Base-by-base conservation (phyloP, 2,329 filamentous ascomycete species). In the Aspergillus floridensis region DNA sequence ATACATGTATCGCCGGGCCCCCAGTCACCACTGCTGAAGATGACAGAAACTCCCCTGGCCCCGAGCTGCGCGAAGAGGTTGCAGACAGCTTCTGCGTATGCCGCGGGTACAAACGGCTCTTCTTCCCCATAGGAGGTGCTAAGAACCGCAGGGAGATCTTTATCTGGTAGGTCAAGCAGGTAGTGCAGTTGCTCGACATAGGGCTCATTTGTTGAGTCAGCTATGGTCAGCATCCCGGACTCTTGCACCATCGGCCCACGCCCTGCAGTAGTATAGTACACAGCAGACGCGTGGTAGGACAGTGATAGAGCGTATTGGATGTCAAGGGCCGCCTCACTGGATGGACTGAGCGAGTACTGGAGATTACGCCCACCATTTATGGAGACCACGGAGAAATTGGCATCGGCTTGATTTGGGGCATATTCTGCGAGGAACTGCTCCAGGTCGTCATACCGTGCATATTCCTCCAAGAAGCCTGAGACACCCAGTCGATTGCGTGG, bases 71-170 rank as follows among this genome's bases (percentile, higher is more conserved):
- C 85, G 61, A 88, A 86, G 47, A 86, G 77, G 32, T 81, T 81
- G 73, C 89, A 90, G 21, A 85, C 82, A 58, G 83, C 79, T 66
- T 83, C 78, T 7, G 85, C 82, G 69, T 90, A 90, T 3, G 79
- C 75, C 22, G 75, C 74, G 0, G 87, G 86, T 0, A 90, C 77
- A 3, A 80, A 82, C 70, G 81, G 85, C 72, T 91, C 88, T 50
- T 87, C 81, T 65, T 89, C 87, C 26, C 86, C 87, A 68, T 91
- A 91, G 0, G 87, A 90, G n/a, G 86, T 88, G 46, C 82, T 83
- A 47, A 91, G 79, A 19, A 89, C 84, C 3, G 84, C 81, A 0
- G 89, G 88, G 0, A 91, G 77, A 19, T 83, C 71, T 3, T 77
- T 70, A 60, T 85, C 80, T 1, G 79, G 72, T 21, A 87, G 79